Evolutionary conservation across 2,329 filamentous ascomycete genomes (phyloP).

Genomic region (Sclerotinia nivalis): DNA sequence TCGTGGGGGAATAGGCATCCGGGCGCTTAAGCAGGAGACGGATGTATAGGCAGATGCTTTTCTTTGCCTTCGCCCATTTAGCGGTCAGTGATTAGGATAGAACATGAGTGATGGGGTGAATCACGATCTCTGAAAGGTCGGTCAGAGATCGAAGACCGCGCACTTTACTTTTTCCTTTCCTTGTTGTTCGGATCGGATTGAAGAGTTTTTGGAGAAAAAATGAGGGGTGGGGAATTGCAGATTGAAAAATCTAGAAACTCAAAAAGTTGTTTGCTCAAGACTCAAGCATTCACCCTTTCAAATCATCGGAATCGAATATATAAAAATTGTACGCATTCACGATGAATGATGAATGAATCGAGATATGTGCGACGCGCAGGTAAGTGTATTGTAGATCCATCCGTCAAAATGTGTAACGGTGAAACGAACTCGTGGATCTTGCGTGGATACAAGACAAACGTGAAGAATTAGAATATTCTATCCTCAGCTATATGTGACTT

Average conservation of each 20-base stretch:
- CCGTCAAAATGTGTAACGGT: background rate
- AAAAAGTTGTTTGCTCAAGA: background rate
- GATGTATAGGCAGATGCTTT: background rate
- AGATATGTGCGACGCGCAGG: background rate
- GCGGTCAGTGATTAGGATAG: slow-evolving; percentile 1
- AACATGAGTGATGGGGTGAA: background rate
- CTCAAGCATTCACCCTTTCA: background rate
- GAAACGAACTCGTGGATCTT: slow-evolving; percentile 8
- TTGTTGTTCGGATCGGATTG: background rate
- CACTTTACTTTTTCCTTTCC: background rate
- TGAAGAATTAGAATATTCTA: background rate
- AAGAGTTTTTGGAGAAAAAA: background rate
- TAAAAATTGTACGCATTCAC: background rate
- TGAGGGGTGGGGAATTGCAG: background rate
- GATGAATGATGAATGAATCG: background rate
- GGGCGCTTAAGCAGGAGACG: background rate
- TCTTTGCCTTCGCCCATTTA: background rate
- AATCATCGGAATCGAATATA: background rate
- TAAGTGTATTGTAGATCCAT: background rate
- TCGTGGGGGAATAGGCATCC: background rate
- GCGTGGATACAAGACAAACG: background rate
- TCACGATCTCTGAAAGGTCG: background rate
- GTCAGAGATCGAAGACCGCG: background rate
- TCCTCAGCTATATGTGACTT: background rate
- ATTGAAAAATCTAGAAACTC: background rate